These are phyloP conservation scores for Nicotiana obtusifolia DNA, from an alignment of 257 asterid species.

Conservation along the genomic window DNA sequence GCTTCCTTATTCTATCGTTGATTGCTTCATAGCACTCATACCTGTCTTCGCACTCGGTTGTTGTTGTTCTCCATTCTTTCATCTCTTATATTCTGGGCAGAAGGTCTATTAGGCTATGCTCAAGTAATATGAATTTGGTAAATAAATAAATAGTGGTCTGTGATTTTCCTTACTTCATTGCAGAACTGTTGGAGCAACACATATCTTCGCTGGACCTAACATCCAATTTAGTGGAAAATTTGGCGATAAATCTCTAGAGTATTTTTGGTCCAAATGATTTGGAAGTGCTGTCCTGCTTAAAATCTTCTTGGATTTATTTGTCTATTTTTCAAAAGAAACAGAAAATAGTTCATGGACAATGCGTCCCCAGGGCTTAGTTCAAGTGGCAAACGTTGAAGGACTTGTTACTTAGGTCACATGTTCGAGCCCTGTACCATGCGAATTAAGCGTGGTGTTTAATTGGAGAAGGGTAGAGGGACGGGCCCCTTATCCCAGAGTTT, in stretches of 20 bases:
- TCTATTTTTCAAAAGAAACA: not conserved
- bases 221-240: not conserved
- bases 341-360: not conserved
- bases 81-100: not conserved
- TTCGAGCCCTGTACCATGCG: too few species aligned
- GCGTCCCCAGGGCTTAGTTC: too few species aligned
- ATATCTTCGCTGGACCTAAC: not conserved
- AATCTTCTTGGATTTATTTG: not conserved
- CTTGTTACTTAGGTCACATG: too few species aligned
- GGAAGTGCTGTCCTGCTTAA: not conserved
- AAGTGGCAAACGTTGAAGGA: too few species aligned
- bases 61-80: not conserved
- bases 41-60: not conserved
- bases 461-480: too few species aligned
- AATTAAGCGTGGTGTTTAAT: too few species aligned
- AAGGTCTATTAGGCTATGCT: not conserved
- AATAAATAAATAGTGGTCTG: not conserved
- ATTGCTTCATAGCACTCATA: not conserved
- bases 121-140: not conserved
- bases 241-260: not conserved
- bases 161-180: not conserved
- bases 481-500: too few species aligned
- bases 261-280: not conserved
- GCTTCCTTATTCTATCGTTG: not conserved
- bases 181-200: not conserved